Conservation (phyloP, 768 basidiomycete genomes). For the Dioszegia crocea region DNA sequence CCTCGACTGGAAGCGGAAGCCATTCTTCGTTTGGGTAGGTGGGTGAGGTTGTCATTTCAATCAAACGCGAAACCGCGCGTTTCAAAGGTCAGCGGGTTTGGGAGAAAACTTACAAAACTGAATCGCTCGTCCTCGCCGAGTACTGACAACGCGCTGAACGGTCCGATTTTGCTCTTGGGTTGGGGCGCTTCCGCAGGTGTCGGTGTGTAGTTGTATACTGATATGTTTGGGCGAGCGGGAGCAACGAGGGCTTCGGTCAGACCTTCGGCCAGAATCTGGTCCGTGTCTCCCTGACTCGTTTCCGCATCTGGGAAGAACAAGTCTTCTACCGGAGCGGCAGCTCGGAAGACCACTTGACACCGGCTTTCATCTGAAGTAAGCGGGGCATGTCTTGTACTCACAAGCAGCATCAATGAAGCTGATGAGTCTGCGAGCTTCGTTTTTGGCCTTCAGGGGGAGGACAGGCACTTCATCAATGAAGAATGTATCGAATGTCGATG, state of each 20-base stretch:
- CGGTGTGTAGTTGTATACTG: constrained; percentile 53
- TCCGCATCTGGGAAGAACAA: constrained; percentile 60
- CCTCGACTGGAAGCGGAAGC: constrained; percentile 33
- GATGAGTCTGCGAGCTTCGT: constrained; percentile 61
- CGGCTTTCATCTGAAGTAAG: constrained; percentile 38
- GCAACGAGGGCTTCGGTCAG: constrained; percentile 54
- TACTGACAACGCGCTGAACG: constrained; percentile 57
- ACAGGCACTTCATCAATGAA: constrained; percentile 57
- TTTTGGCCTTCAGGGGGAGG: constrained; percentile 56
- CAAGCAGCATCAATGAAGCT: constrained; percentile 62
- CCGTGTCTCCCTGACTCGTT: constrained; percentile 17
- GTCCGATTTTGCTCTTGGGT: constrained; percentile 11
- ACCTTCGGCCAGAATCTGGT: constrained; percentile 54
- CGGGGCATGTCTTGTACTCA: constrained; percentile 43
- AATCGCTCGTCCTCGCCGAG: constrained; percentile 63
- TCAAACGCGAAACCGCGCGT: constrained; percentile 59
- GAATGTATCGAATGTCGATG: constrained; percentile 56
- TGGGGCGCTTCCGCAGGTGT: not conserved
- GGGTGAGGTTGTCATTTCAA: constrained; percentile 56
- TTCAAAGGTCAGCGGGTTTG: constrained; percentile 42
- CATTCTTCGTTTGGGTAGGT: constrained; percentile 42
- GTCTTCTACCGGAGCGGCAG: constrained; percentile 46
- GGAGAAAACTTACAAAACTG: constrained; percentile 52
- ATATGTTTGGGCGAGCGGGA: constrained; percentile 59
- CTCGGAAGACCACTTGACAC: constrained; percentile 43